These are phyloP conservation scores for Pseudocohnilembus persalinus DNA, from an alignment of 169 alveolate genomes.

Conservation along the genomic window DNA sequence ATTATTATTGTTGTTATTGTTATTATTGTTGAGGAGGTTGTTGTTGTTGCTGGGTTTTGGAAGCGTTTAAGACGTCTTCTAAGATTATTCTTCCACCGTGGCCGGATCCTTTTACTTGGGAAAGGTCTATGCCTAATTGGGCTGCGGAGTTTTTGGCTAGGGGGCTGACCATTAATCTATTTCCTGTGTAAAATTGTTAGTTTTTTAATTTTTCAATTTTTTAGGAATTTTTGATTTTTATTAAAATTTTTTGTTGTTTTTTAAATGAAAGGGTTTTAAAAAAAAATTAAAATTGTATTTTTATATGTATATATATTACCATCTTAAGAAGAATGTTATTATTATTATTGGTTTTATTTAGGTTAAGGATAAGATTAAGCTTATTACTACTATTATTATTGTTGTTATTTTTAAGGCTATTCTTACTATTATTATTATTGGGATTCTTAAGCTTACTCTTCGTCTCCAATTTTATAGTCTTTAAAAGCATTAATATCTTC, in stretches of 20 bases:
- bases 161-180: constrained; percentile 62
- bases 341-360: constrained; percentile 5
- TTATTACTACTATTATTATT: constrained; percentile 1
- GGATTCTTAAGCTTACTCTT: constrained; percentile 1
- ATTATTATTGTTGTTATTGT: constrained; percentile 23
- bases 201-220: background rate
- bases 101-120: constrained; percentile 57
- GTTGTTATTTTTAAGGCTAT: constrained; percentile 5
- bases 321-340: constrained; percentile 10
- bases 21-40: too few species aligned
- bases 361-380: constrained; percentile 7
- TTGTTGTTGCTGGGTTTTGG: constrained; percentile 26
- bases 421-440: background rate
- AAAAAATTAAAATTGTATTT: too few species aligned
- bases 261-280: background rate
- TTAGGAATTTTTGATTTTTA: background rate
- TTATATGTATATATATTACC: too few species aligned
- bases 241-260: background rate
- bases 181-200: constrained; percentile 16
- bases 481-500: constrained; percentile 64
- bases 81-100: constrained; percentile 62
- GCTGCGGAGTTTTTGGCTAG: constrained; percentile 57
- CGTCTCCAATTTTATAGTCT: constrained; percentile 25
- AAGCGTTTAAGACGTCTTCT: constrained; percentile 51
- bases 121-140: constrained; percentile 42